phyloP scores from a whole-genome alignment of 2,329 filamentous ascomycete species.

The Drechmeria coniospora region DNA sequence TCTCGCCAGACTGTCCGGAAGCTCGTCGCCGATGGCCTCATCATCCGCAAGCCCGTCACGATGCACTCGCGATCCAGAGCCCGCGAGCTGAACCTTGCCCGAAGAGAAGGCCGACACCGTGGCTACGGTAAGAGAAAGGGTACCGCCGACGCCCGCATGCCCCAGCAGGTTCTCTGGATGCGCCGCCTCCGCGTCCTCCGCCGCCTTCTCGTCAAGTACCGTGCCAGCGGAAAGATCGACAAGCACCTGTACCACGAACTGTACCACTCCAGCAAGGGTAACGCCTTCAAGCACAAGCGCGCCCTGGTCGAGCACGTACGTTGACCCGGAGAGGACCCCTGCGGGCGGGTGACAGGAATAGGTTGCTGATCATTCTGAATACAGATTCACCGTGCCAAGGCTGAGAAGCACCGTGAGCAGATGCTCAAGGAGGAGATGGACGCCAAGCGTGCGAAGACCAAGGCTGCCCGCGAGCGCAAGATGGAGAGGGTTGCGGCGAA shows the following conservation, averaged over 20 bases:
- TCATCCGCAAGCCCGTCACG: constrained; percentile 99
- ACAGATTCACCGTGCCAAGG: constrained; percentile 99
- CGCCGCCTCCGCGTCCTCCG: constrained; percentile 98
- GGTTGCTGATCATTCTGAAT: constrained; percentile 3
- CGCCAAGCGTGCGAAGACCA: constrained; percentile 99
- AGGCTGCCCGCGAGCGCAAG: constrained; percentile 98
- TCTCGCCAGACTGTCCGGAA: constrained; percentile 99
- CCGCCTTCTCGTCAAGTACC: constrained; percentile 98
- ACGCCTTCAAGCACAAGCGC: constrained; percentile 99
- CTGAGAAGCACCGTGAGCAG: constrained; percentile 94
- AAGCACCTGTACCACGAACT: constrained; percentile 99
- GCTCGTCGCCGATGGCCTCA: constrained; percentile 98
- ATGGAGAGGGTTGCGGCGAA: constrained; percentile 81
- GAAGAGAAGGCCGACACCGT: constrained; percentile 92
- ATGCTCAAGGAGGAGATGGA: constrained; percentile 99
- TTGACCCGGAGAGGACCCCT: constrained; percentile 16
- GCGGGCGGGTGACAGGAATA: background rate
- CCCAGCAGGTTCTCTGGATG: constrained; percentile 98
- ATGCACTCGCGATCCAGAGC: constrained; percentile 98
- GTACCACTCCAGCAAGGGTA: constrained; percentile 99
- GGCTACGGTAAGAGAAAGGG: constrained; percentile 99
- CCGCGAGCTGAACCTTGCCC: constrained; percentile 84
- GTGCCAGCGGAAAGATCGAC: constrained; percentile 99
- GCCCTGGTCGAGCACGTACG: constrained; percentile 99
- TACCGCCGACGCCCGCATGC: constrained; percentile 99